Percentiles rank a stretch among this genome's conserved stretches.
Evolutionary conservation across 1,284 basidiomycete genomes (phyloP).

Genomic region (Kwoniella shivajii): DNA sequence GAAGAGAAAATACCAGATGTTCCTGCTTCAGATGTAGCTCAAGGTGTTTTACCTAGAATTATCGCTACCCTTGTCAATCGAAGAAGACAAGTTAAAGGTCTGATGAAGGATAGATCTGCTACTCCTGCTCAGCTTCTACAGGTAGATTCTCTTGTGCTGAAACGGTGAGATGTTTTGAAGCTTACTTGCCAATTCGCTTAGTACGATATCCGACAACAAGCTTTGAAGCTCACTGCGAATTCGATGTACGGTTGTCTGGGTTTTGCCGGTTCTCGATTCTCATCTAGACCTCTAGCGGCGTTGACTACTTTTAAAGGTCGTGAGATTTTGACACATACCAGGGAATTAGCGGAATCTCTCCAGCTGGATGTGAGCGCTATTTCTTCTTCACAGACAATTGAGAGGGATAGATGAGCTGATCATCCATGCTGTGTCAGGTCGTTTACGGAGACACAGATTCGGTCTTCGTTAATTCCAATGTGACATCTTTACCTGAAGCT

Average conservation of each 20-base stretch:
- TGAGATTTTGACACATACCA: constrained; percentile 92
- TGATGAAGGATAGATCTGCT: constrained; percentile 89
- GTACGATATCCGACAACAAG: constrained; percentile 97
- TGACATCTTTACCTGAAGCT: constrained; percentile 82
- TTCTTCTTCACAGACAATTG: background rate
- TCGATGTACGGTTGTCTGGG: constrained; percentile 99
- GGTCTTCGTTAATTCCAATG: constrained; percentile 97
- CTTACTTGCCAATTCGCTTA: constrained; percentile 44
- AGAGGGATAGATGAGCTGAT: background rate
- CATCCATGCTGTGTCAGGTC: constrained; percentile 62
- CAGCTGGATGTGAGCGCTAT: constrained; percentile 77
- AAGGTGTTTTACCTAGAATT: constrained; percentile 90
- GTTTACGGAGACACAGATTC: constrained; percentile 99
- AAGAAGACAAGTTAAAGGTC: constrained; percentile 83
- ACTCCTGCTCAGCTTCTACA: constrained; percentile 79
- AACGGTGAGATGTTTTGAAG: no score
- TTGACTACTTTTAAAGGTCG: constrained; percentile 97
- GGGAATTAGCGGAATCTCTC: constrained; percentile 87
- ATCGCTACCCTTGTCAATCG: constrained; percentile 92
- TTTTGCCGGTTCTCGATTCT: constrained; percentile 95
- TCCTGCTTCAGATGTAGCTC: constrained; percentile 69
- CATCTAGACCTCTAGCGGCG: constrained; percentile 93
- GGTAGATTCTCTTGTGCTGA: constrained; percentile 62
- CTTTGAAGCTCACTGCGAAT: constrained; percentile 97
- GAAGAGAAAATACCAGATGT: constrained; percentile 77